A percentile compares a stretch with the other conserved stretches of the same genome.
Evolutionary conservation across 208 protist genomes (phyloP).

Genomic region (Trichomonas gallinae): DNA sequence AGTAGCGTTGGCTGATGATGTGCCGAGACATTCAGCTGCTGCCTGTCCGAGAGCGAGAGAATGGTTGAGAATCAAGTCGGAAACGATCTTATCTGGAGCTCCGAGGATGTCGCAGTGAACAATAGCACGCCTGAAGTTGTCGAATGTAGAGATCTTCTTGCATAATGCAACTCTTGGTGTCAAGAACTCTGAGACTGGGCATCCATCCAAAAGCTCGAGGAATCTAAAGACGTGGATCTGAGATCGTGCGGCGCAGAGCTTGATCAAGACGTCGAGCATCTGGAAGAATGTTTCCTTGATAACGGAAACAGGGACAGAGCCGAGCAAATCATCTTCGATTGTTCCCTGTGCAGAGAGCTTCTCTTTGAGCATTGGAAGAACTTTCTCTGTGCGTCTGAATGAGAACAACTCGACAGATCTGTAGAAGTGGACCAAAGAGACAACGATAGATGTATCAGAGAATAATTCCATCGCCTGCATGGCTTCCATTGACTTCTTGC

Average conservation of each 20-base stretch:
- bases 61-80: background rate
- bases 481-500: background rate
- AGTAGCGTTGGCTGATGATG: background rate
- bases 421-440: background rate
- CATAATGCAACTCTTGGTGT: background rate
- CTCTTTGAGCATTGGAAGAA: background rate
- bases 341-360: background rate
- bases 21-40: background rate
- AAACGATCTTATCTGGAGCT: background rate
- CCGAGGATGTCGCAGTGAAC: background rate
- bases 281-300: background rate
- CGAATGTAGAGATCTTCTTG: background rate
- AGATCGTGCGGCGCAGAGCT: background rate
- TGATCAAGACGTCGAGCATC: background rate
- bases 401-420: background rate
- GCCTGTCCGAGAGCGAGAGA: background rate
- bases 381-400: background rate
- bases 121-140: background rate
- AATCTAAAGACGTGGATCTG: background rate
- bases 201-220: background rate
- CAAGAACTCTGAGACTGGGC: background rate
- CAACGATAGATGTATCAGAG: background rate
- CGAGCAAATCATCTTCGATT: background rate
- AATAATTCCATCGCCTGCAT: background rate
- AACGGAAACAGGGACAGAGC: background rate